Base-by-base conservation (phyloP, 2,329 filamentous ascomycete genomes). In the Periconia digitata region DNA sequence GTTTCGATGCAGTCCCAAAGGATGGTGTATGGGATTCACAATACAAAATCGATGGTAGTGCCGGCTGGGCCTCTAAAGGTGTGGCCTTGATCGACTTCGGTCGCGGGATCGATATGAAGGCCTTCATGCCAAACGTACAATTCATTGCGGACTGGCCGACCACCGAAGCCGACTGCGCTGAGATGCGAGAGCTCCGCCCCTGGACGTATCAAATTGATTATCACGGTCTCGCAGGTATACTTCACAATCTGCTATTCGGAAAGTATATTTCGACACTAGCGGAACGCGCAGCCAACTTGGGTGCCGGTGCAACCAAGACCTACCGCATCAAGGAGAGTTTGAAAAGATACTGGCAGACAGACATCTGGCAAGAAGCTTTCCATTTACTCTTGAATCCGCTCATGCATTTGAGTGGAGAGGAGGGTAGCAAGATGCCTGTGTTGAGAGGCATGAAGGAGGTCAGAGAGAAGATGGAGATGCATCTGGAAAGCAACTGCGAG, bases 141-240 rank as follows among this genome's bases (percentile, higher is more conserved):
- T 99, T 99, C 76, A 84, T 97, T 50, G 94, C 92, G 0, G 94
- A 99, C 74, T 99, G 94, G 94, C 89, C 94, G 71, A 91, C 90
- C 0, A 84, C 83, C 15, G 81, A 87, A 20, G 86, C 90, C 44
- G 94, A 99, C 72, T 99, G 94, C 71, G 87, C 89, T 16, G 94
- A 99, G 77, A 96, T 97, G 83, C 87, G 92, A 40, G 92, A 99
- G 74, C 83, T 90, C 47, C 82, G 92, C 1, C 91, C 92, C 0
- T 99, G 94, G 94, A 97, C 92, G 1, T 96, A 91, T 77, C 94
- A 99, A 70, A 90, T 96, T 58, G 94, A 99, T 75, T 95, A 97
- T 63, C 90, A 95, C 70, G 94, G 94, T 12, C 80, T 96, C 0
- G 94, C 94, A 0, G 91, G 90, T 4, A 89, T 90, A 20, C 78